These are phyloP conservation scores for Astraeus odoratus DNA, from an alignment of 768 basidiomycete genomes.

Conservation along the genomic window DNA sequence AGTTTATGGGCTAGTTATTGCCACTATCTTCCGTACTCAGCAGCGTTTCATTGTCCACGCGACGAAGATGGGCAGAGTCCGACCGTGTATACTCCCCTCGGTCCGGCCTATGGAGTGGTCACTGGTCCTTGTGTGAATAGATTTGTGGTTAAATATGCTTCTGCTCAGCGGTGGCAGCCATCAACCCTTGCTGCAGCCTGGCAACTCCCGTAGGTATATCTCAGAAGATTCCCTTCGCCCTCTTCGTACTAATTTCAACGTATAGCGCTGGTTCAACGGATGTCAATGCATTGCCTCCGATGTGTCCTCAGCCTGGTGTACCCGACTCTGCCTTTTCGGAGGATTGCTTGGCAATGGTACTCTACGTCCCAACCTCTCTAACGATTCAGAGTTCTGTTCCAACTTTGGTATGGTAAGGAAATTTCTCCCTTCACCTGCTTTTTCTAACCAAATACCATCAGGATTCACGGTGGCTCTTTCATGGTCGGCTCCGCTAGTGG, in stretches of 20 bases:
- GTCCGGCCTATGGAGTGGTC: conserved; percentile 46
- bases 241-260: not conserved
- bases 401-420: conserved; percentile 53
- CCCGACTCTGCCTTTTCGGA: conserved; percentile 50
- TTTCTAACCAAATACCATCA: conserved; percentile 17
- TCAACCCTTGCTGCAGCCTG: conserved; percentile 50
- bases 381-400: conserved; percentile 30
- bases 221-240: not conserved
- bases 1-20: not conserved
- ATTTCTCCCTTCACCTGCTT: not conserved
- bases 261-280: conserved; percentile 46
- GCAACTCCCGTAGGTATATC: conserved; percentile 51
- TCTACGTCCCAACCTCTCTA: conserved; percentile 55
- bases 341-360: conserved; percentile 76
- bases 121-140: conserved; percentile 45
- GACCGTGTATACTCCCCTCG: conserved; percentile 43
- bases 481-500: conserved; percentile 60
- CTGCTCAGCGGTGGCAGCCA: conserved; percentile 52
- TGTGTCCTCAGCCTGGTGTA: conserved; percentile 61
- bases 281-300: conserved; percentile 50
- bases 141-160: conserved; percentile 63
- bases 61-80: conserved; percentile 15
- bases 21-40: conserved; percentile 22
- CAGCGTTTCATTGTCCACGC: conserved; percentile 35
- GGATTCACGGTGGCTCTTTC: conserved; percentile 88